phyloP scores from a whole-genome alignment of 352 stramenopile species.

The Phytophthora megakarya region DNA sequence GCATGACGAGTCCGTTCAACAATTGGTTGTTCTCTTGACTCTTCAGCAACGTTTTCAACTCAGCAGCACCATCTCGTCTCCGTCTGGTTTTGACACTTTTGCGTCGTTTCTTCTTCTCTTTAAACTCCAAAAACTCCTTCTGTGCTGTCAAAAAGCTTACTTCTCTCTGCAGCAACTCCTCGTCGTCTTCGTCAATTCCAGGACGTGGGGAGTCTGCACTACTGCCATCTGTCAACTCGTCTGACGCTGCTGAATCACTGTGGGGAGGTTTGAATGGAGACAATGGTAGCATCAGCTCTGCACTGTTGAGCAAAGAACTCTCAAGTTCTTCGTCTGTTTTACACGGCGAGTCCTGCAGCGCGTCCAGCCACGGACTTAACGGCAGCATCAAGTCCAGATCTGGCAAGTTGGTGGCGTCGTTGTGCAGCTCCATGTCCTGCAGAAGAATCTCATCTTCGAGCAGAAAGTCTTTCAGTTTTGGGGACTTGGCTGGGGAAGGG shows the following conservation, averaged over 20 bases:
- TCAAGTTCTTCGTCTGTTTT: constrained; percentile 36
- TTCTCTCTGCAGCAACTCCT: constrained; percentile 67
- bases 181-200: constrained; percentile 32
- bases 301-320: constrained; percentile 15
- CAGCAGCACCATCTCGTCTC: constrained; percentile 17
- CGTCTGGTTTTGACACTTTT: constrained; percentile 50
- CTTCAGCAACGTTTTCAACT: constrained; percentile 42
- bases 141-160: constrained; percentile 63
- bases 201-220: no score
- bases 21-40: constrained; percentile 49
- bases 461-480: constrained; percentile 38
- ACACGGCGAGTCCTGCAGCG: constrained; percentile 30
- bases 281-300: constrained; percentile 14
- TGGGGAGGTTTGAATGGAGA: constrained; percentile 30
- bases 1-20: constrained; percentile 49
- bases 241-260: constrained; percentile 26
- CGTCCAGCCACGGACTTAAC: constrained; percentile 41
- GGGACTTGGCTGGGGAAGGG: not conserved
- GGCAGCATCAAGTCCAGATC: constrained; percentile 55
- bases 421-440: constrained; percentile 10
- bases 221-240: constrained; percentile 7
- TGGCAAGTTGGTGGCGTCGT: constrained; percentile 38
- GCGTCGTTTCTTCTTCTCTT: constrained; percentile 35
- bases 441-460: constrained; percentile 47
- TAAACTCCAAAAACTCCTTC: constrained; percentile 66